phyloP scores from a whole-genome alignment of 2,329 filamentous ascomycete species.

The Cadophora malorum region DNA sequence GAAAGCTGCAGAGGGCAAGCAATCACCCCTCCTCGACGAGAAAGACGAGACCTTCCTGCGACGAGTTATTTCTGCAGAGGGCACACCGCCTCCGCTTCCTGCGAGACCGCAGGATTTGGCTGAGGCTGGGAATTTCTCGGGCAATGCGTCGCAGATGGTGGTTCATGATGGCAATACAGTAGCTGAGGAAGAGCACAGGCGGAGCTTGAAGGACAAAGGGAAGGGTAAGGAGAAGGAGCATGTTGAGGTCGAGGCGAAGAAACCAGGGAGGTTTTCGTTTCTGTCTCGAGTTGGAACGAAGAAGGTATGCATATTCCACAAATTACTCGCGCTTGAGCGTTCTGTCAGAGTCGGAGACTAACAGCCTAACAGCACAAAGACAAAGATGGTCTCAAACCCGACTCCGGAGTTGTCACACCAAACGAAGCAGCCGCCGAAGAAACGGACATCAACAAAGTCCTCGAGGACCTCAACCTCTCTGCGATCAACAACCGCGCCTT shows the following conservation, averaged over 20 bases:
- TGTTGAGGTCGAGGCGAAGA: slow-evolving; percentile 45
- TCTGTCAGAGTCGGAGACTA: slow-evolving; percentile 29
- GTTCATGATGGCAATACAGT: slow-evolving; percentile 53
- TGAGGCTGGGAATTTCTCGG: slow-evolving; percentile 38
- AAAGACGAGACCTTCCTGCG: slow-evolving; percentile 66
- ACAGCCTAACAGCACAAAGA: slow-evolving; percentile 49
- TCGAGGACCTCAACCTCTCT: slow-evolving; percentile 84
- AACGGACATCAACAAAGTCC: slow-evolving; percentile 76
- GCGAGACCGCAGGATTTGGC: slow-evolving; percentile 35
- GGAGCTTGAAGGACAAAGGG: slow-evolving; percentile 38
- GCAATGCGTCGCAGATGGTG: slow-evolving; percentile 46
- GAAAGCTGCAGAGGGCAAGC: slow-evolving; percentile 32
- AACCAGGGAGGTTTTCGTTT: slow-evolving; percentile 51
- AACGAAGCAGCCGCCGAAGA: slow-evolving; percentile 59
- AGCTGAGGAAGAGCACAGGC: slow-evolving; percentile 32
- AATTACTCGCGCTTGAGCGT: neutral
- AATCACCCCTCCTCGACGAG: slow-evolving; percentile 53
- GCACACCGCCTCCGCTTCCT: slow-evolving; percentile 60
- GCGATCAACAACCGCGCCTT: slow-evolving; percentile 87
- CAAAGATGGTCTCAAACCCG: slow-evolving; percentile 47
- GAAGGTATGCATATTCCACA: slow-evolving; percentile 30
- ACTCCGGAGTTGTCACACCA: slow-evolving; percentile 47
- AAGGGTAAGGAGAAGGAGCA: slow-evolving; percentile 43
- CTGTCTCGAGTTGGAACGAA: slow-evolving; percentile 41
- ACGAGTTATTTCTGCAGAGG: slow-evolving; percentile 57